phyloP scores from a whole-genome alignment of 148 eudicot genomes.

The Rhododendron kiyosumense region DNA sequence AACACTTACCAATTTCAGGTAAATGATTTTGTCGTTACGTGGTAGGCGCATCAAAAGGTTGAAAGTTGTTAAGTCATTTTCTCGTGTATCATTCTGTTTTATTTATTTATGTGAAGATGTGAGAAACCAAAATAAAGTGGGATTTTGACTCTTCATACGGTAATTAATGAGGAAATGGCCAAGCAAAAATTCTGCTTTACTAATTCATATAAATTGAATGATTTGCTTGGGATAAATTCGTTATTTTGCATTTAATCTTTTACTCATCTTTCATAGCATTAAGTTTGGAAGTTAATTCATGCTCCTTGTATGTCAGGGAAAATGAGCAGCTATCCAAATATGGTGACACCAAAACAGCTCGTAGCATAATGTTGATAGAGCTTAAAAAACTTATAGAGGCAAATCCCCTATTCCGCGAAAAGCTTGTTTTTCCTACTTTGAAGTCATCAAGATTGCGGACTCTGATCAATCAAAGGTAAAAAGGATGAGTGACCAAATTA shows the following conservation, averaged over 20 bases:
- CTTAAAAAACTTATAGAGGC: conserved; percentile 84
- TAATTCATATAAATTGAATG: not conserved
- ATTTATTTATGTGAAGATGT: not conserved
- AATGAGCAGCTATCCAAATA: conserved; percentile 90
- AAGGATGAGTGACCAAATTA: not conserved
- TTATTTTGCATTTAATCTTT: not conserved
- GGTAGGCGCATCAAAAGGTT: not conserved
- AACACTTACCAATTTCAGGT: conserved; percentile 84
- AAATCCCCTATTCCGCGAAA: conserved; percentile 83
- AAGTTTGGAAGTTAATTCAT: conserved; percentile 1
- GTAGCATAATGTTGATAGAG: conserved; percentile 74
- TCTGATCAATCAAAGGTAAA: conserved; percentile 81
- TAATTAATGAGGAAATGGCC: not conserved
- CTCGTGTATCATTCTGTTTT: not conserved
- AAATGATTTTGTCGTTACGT: not conserved
- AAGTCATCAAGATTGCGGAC: conserved; percentile 84
- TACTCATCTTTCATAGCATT: not conserved
- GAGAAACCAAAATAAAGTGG: not conserved
- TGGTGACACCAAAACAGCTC: conserved; percentile 79
- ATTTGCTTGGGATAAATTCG: not conserved
- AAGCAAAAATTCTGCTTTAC: not conserved
- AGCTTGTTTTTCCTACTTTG: conserved; percentile 69
- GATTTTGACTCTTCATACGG: not conserved
- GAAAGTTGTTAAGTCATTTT: conserved; percentile 1
- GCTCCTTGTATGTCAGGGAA: conserved; percentile 44